Evolutionary conservation across 108 stramenopile genomes (phyloP), one percentile per base, ranked within the genome.

Genomic region (Parmales sp.): DNA sequence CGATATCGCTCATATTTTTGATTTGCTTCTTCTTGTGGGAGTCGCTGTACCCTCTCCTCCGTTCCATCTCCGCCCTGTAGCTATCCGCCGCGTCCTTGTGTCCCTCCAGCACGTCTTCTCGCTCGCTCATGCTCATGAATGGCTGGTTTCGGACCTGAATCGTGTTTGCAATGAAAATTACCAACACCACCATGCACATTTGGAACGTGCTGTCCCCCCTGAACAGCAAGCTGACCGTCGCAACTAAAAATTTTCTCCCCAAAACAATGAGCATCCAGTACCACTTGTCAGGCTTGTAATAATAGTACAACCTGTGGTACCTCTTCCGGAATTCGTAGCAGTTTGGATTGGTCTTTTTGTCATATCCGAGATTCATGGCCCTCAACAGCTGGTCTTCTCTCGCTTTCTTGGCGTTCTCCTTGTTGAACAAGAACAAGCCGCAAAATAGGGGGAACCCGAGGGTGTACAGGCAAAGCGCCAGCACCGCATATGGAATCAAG

Each of bases 91-190:
- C 54, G 54, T 60, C 54, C 26, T 20, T 60, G 54, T 60, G 54
- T 19, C 36, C 54, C 26, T 60, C 36, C 2, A 60, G 13, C 2
- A 67, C 66, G 4, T 46, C 45, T 5, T 63, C 34, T 3, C 69
- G 26, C 31, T 70, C 69, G 34, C 28, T 45, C 39, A 64, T 70
- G 36, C 50, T 51, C 69, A 70, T 70, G 64, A n/a, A 70, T 9
- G 69, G 69, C 18, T 44, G 48, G 69, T 6, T n/a, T 19, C 23
- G 9, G 28, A 70, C 51, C 39, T 70, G 69, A 4, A 54, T n/a
- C 0, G 37, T 43, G 13, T 25, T 26, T 23, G 63, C 60, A 19
- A 50, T 45, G 44, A 63, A 63, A 28, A 70, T 70, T 4, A 51
- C 9, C 3, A 63, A 37, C 16, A 54, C 34, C 28, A 70, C 63